Evolutionary conservation across 495 filamentous ascomycete species (phyloP).

Genomic region (Xylaria sp.): DNA sequence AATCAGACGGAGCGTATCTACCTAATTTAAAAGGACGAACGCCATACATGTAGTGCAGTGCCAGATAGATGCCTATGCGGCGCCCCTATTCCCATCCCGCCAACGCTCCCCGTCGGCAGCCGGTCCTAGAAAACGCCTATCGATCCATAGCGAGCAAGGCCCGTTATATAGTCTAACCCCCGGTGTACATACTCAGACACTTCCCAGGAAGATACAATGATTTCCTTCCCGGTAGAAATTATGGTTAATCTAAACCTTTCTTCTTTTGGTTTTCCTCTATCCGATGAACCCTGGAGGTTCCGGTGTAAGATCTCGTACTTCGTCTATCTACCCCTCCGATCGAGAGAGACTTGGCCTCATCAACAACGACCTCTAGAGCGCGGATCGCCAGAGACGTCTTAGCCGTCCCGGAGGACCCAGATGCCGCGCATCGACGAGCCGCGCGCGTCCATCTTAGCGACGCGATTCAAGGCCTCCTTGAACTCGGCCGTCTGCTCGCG

Average conservation of each 20-base stretch:
- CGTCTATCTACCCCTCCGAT: too few relatives aligned
- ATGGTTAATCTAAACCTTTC: neutral
- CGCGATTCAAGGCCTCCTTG: constrained; percentile 54
- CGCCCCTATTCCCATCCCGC: neutral
- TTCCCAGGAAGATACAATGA: neutral
- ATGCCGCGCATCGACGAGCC: constrained; percentile 51
- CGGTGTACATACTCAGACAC: neutral
- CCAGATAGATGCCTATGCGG: neutral
- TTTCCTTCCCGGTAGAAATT: neutral
- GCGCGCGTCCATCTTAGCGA: constrained; percentile 55
- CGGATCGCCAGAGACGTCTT: neutral
- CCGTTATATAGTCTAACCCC: neutral
- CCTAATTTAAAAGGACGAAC: neutral
- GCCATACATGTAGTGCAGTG: neutral
- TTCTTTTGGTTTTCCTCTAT: too few relatives aligned
- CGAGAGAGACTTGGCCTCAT: neutral
- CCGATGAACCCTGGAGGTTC: too few relatives aligned
- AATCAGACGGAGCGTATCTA: neutral
- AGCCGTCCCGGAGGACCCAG: constrained; percentile 45
- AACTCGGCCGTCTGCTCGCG: constrained; percentile 52
- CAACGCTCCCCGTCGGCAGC: neutral
- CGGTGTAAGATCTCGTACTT: neutral
- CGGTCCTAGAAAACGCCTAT: neutral
- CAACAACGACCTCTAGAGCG: neutral
- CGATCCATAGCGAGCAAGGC: neutral